These are phyloP conservation scores for Fusarium sp. DNA, from an alignment of 2,329 filamentous ascomycete species.

Conservation along the genomic window DNA sequence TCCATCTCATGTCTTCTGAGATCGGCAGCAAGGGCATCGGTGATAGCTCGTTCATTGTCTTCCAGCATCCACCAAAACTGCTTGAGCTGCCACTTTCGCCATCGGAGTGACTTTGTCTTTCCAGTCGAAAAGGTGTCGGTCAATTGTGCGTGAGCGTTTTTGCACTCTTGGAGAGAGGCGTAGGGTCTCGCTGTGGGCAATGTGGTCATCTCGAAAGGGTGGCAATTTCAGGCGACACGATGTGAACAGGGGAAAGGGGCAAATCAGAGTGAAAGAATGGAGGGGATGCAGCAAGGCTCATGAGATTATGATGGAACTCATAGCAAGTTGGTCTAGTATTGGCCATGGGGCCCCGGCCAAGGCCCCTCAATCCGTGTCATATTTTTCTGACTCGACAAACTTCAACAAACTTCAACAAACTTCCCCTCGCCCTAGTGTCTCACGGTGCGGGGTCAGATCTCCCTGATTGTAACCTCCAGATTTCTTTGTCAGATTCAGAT, in stretches of 20 bases:
- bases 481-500: neutral
- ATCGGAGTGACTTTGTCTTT: constrained; percentile 52
- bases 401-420: neutral
- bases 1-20: constrained; percentile 52
- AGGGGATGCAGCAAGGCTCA: neutral
- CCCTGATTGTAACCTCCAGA: rapidly evolving
- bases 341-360: neutral
- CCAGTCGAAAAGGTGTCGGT: constrained; percentile 18
- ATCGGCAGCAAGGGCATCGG: constrained; percentile 50
- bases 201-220: neutral
- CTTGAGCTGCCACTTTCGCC: constrained; percentile 56
- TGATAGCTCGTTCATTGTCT: constrained; percentile 51
- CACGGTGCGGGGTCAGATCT: neutral
- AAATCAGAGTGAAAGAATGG: neutral
- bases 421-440: neutral
- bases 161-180: neutral
- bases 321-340: neutral
- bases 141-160: neutral
- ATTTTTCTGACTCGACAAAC: neutral
- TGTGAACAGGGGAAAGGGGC: neutral
- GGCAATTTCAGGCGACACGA: neutral
- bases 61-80: constrained; percentile 56
- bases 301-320: neutral
- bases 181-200: neutral
- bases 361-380: neutral